phyloP scores from a whole-genome alignment of 306 rosid species.

The Calophaca sinica region DNA sequence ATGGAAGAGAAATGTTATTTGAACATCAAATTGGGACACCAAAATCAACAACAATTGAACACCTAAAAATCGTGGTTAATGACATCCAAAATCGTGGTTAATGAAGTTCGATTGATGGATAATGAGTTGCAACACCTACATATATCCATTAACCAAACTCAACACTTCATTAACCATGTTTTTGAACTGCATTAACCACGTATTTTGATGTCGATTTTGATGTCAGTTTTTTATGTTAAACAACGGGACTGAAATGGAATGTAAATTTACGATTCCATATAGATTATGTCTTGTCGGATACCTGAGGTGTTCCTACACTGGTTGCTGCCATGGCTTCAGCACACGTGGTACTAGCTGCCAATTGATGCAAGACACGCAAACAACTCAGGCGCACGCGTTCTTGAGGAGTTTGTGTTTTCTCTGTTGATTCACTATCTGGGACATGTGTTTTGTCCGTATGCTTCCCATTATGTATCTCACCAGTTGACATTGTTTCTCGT shows the following conservation, averaged over 20 bases:
- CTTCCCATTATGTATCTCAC: conserved; percentile 66
- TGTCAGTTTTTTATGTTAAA: too few relatives aligned
- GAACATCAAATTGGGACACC: too few relatives aligned
- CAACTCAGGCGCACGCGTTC: conserved; percentile 99
- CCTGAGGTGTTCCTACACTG: conserved; percentile 98
- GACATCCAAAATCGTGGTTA: too few relatives aligned
- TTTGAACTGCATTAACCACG: too few relatives aligned
- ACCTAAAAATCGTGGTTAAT: too few relatives aligned
- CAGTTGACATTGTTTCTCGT: conserved; percentile 94
- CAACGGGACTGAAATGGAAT: not conserved
- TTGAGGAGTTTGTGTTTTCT: conserved; percentile 86
- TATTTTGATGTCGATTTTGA: too few relatives aligned
- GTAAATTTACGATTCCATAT: conserved; percentile 18
- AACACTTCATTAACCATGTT: too few relatives aligned
- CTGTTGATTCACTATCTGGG: conserved; percentile 65
- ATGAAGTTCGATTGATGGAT: too few relatives aligned
- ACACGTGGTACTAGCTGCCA: conserved; percentile 96
- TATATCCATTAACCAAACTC: too few relatives aligned
- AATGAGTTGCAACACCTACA: too few relatives aligned
- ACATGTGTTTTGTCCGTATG: conserved; percentile 57
- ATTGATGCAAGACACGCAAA: conserved; percentile 96
- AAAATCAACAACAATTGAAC: too few relatives aligned
- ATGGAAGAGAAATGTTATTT: not conserved
- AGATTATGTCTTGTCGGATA: conserved; percentile 40
- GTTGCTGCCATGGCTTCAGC: conserved; percentile 99